Base-by-base conservation (phyloP, 495 filamentous ascomycete species). In the Collariella sp. region DNA sequence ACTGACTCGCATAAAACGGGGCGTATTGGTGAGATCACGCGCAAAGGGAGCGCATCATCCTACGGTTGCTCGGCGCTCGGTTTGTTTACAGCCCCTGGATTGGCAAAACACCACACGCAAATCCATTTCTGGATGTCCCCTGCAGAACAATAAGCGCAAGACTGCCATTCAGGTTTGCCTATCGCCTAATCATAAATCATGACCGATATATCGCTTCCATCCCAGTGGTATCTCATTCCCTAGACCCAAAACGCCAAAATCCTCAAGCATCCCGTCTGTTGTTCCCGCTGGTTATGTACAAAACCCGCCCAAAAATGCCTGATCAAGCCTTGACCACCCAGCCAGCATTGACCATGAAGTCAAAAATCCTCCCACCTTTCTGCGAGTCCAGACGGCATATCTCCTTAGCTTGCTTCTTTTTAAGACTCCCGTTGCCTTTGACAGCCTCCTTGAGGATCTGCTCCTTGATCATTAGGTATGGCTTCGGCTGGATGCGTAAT, bases 401-500 rank as follows among this genome's bases (percentile, higher is more conserved):
- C 54, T 80, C 83, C 62, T 83, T 83, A 0, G 87, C 90, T 55
- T 84, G 80, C 64, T 94, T 96, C 80, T 90, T 95, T 75, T 96
- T 97, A 22, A 99, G 59, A 31, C 72, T 80, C 2, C 93, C 93
- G 26, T 89, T 88, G 46, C 83, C 81, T 68, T 89, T 91, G 72
- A 95, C 80, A 1, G 91, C 87, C 64, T 96, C 90, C 63, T 86
- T 88, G 42, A 97, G 68, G 34, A 96, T 69, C 24, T 84, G 80
- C 63, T 96, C 89, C 69, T 97, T 97, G 68, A 99, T 90, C 59
- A 88, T 87, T 33, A 95, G 64, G 65, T 96, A 99, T 1, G 94
- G 88, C 69, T 97, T 97, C 1, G 93, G 94, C 67, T 88, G 83
- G 33, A 97, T 68, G 29, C 88, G 81, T 5, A 95, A 74, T 44